Base-by-base conservation (phyloP, 2,329 filamentous ascomycete species). In the Pleoardoris graminearum region DNA sequence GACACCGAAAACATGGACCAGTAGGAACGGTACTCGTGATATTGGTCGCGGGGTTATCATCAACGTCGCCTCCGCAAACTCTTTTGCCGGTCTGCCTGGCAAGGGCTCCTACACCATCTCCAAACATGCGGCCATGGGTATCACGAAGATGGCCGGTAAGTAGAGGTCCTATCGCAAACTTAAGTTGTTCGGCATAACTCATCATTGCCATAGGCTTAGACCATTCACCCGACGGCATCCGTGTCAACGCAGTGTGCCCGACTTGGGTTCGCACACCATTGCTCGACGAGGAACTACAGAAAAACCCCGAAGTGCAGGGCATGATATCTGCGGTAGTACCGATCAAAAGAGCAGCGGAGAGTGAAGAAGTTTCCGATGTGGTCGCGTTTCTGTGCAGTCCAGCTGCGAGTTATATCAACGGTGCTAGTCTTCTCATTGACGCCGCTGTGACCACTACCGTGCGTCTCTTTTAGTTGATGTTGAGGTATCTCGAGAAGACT, bases 51-150 rank as follows among this genome's bases (percentile, higher is more conserved):
- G 54, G 3, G 51, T 46, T 11, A 64, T 64, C 35, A 51, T 64
- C 43, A 64, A 64, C 32, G 43, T 59, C 22, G 53, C 55, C 1
- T 56, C 50, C 25, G 55, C 60, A 2, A 58, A 54, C 19, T 60
- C 58, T 10, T 45, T 60, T 17, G 56, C 53, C n/a, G 61, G 51
- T 6, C 29, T 54, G 2, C 51, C 58, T 16, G 48, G 54, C 1
- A 62, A 61, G 29, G 58, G 46, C 6, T 51, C 58, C 1, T 66
- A 67, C 36, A 53, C 48, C 12, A 60, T 62, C 12, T 56, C 56
- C 3, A 69, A 72, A 56, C 67, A 71, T 48, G 70, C 58, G 5
- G 61, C 72, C 16, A 55, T 74, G 30, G 69, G 66, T 12, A 54
- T 71, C 21, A 68, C 66, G 0, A 68, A 57, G 46, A 50, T 55